Evolutionary conservation across 495 filamentous ascomycete genomes (phyloP).

Genomic region (Symbiotaphrina buchneri): DNA sequence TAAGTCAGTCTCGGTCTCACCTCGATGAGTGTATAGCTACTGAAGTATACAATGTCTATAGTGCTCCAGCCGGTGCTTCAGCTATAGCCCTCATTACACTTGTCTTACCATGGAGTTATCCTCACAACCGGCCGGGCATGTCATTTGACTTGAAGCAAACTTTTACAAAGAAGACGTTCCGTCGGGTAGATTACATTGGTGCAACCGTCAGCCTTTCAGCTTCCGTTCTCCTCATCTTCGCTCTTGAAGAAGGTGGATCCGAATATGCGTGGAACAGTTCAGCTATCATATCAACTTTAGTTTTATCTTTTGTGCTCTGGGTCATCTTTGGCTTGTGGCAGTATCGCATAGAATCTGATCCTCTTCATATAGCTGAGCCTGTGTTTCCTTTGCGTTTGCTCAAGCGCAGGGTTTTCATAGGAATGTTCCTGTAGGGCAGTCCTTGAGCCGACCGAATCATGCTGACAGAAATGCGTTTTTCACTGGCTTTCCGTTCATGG

Average conservation of each 20-base stretch:
- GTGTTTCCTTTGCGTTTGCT: background rate
- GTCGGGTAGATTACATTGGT: slow-evolving; percentile 5
- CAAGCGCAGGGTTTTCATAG: background rate
- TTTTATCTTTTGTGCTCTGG: background rate
- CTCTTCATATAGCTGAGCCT: no score
- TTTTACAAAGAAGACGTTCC: slow-evolving; percentile 2
- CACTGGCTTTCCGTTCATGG: background rate
- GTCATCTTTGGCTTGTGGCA: background rate
- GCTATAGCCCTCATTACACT: background rate
- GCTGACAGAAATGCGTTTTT: background rate
- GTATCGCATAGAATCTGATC: background rate
- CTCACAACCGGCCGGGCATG: no score
- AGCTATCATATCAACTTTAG: background rate
- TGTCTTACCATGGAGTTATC: no score
- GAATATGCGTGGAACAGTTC: slow-evolving; percentile 5
- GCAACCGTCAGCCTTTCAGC: slow-evolving; percentile 2
- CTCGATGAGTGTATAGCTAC: slow-evolving; percentile 2
- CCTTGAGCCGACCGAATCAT: background rate
- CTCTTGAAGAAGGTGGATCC: slow-evolving; percentile 5
- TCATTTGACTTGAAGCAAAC: no score
- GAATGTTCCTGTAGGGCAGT: background rate
- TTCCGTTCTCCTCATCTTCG: slow-evolving; percentile 3
- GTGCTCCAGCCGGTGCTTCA: no score
- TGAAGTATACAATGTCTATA: slow-evolving; percentile 1
- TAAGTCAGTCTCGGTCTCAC: slow-evolving; percentile 4